These are phyloP conservation scores for Pistacia integerrima DNA, from an alignment of 345 rosid genomes.

Conservation along the genomic window DNA sequence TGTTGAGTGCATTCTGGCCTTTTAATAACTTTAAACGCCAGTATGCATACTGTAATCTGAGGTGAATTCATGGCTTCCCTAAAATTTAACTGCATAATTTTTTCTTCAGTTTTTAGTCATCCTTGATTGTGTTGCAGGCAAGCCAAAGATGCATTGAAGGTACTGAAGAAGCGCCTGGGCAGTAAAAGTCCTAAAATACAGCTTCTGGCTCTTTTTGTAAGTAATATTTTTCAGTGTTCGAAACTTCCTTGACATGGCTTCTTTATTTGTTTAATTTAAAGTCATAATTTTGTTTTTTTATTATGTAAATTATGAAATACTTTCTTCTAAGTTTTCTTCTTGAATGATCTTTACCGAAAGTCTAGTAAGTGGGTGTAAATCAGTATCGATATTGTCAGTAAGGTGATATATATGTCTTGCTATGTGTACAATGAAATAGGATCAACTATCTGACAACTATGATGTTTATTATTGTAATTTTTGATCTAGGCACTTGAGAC, in stretches of 20 bases:
- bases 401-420: background rate
- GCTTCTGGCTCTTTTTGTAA: constrained; percentile 81
- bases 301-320: background rate
- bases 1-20: background rate
- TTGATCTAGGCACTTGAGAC: constrained; percentile 83
- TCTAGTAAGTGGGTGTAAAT: background rate
- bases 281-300: background rate
- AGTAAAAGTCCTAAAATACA: constrained; percentile 89
- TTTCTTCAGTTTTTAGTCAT: constrained; percentile 11
- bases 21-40: background rate
- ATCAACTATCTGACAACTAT: constrained; percentile 1
- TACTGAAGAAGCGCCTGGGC: constrained; percentile 87
- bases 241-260: constrained; percentile 7
- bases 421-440: background rate
- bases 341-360: background rate
- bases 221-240: constrained; percentile 30
- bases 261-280: background rate
- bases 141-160: constrained; percentile 84
- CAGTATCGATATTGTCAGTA: background rate
- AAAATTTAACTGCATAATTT: constrained; percentile 1
- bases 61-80: background rate
- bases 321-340: background rate
- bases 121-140: constrained; percentile 57
- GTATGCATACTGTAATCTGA: background rate
- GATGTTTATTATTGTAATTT: constrained; percentile 7